Conservation (phyloP, 2,329 filamentous ascomycete species). For the Gnomoniopsis smithogilvyi region DNA sequence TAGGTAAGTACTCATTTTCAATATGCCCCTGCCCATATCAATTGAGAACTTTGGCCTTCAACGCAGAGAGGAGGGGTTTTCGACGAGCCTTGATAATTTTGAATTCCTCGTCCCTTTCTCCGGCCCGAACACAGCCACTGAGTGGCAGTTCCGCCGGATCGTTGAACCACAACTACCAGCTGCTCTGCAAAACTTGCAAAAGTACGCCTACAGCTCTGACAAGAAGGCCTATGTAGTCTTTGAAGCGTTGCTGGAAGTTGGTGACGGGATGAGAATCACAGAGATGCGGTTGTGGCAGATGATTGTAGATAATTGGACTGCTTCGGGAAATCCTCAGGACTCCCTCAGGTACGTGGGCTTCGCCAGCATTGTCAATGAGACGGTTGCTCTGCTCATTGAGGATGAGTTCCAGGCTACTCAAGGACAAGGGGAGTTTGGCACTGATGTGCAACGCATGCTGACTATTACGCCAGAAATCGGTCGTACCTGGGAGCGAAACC, state of each 20-base stretch:
- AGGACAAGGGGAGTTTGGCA: background rate
- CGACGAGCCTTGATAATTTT: background rate
- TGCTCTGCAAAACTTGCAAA: background rate
- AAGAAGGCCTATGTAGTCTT: background rate
- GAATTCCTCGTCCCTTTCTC: background rate
- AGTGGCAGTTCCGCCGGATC: background rate
- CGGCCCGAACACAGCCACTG: background rate
- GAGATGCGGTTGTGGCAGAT: background rate
- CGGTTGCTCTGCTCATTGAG: background rate
- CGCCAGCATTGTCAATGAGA: background rate
- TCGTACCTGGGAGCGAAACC: background rate
- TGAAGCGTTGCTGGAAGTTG: background rate
- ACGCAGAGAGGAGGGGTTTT: background rate
- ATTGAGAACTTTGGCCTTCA: background rate
- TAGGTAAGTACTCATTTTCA: background rate
- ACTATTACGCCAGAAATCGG: background rate
- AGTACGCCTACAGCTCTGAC: background rate
- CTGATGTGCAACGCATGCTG: background rate
- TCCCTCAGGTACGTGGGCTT: background rate
- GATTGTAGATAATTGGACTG: background rate
- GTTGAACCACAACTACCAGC: too few relatives aligned
- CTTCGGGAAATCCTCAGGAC: background rate
- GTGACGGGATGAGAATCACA: background rate
- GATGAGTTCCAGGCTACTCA: background rate
- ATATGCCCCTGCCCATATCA: background rate